Percentiles rank a stretch among this genome's conserved stretches.
phyloP scores from a whole-genome alignment of 805 yeast genomes.

The Starmerella ratchasimensis region DNA sequence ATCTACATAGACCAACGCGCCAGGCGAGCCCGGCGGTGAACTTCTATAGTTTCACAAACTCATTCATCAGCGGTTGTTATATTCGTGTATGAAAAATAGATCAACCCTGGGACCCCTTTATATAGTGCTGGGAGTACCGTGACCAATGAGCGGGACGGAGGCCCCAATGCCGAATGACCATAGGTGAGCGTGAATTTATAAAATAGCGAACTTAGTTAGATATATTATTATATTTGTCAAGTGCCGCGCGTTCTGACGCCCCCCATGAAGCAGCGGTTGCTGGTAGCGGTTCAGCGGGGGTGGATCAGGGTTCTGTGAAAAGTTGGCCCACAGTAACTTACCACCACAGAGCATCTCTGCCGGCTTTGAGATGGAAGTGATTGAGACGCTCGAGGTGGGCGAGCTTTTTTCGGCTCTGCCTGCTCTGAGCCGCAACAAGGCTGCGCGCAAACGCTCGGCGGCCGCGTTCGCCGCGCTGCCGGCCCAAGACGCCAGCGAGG shows the following conservation, averaged over 20 bases:
- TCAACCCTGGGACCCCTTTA: too few relatives aligned
- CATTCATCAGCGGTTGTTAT: slow-evolving; percentile 21
- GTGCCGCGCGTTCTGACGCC: too few relatives aligned
- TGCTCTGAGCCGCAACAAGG: slow-evolving; percentile 4
- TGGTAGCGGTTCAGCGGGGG: too few relatives aligned
- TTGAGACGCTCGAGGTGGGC: background rate
- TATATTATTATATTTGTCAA: too few relatives aligned
- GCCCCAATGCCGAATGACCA: background rate
- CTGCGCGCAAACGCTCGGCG: background rate
- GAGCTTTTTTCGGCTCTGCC: background rate
- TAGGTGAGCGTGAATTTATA: background rate
- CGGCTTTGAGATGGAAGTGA: background rate
- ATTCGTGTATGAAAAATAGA: slow-evolving; percentile 16
- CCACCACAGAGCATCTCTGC: background rate
- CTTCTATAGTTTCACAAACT: slow-evolving; percentile 14
- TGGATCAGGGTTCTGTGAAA: too few relatives aligned
- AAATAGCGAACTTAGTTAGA: background rate
- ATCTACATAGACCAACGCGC: slow-evolving; percentile 19
- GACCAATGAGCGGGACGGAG: background rate
- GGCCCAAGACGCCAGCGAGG: background rate
- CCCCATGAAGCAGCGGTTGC: too few relatives aligned
- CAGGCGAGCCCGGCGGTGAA: slow-evolving; percentile 7
- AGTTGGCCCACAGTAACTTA: too few relatives aligned
- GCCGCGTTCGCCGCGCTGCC: background rate
- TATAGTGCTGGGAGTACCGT: slow-evolving; percentile 3